These are phyloP conservation scores for Kwoniella europaea DNA, from an alignment of 768 basidiomycete genomes.

Conservation along the genomic window DNA sequence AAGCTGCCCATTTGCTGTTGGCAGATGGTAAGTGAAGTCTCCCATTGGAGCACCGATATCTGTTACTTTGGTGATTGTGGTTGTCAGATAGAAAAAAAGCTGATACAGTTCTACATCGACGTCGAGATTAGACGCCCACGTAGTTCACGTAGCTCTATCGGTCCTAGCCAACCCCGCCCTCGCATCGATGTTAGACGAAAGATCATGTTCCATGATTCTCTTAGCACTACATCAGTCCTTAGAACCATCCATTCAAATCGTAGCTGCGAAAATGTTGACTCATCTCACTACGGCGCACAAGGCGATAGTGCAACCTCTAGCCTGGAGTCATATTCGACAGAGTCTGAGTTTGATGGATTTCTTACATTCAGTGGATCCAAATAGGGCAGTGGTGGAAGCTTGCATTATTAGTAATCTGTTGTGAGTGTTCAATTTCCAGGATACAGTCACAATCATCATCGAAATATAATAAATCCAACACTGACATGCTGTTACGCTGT, in stretches of 20 bases:
- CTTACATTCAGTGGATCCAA: conserved; percentile 42
- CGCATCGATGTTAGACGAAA: conserved; percentile 44
- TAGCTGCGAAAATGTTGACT: conserved; percentile 49
- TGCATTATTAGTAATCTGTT: conserved; percentile 53
- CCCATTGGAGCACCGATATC: too few relatives aligned
- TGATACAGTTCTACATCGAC: too few relatives aligned
- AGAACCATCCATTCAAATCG: conserved; percentile 50
- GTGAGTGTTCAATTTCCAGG: conserved; percentile 16
- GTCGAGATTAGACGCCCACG: conserved; percentile 34
- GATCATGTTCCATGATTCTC: conserved; percentile 48
- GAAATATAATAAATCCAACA: too few relatives aligned
- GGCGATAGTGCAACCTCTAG: conserved; percentile 51
- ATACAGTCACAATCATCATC: neutral
- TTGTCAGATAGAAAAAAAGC: too few relatives aligned
- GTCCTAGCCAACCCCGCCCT: conserved; percentile 46
- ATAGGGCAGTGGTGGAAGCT: conserved; percentile 45
- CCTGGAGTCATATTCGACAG: conserved; percentile 52
- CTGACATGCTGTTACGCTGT: too few relatives aligned
- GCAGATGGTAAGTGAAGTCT: conserved; percentile 39
- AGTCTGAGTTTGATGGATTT: conserved; percentile 48
- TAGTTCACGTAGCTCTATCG: conserved; percentile 45
- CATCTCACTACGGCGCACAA: conserved; percentile 47
- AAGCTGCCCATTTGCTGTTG: conserved; percentile 43
- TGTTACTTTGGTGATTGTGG: too few relatives aligned
- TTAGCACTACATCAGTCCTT: conserved; percentile 49